phyloP scores from a whole-genome alignment of 2,329 filamentous ascomycete species.

The Colletotrichum destructivum region DNA sequence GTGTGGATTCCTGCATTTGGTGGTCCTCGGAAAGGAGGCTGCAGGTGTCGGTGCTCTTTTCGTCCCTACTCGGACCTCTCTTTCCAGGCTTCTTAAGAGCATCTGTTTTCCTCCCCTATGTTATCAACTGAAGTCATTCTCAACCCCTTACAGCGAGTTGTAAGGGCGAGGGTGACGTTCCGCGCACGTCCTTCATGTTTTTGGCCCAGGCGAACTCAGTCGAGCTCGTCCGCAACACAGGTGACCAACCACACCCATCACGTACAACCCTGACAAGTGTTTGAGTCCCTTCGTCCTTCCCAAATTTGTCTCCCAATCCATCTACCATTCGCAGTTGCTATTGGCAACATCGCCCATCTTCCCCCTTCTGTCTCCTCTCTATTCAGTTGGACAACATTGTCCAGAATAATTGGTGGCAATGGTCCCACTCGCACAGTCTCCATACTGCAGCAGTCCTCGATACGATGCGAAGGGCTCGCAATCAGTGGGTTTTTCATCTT shows the following conservation, averaged over 20 bases:
- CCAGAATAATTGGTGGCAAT: not conserved
- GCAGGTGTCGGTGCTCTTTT: not conserved
- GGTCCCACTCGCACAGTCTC: not conserved
- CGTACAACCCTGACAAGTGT: conserved; percentile 33
- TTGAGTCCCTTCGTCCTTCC: conserved; percentile 1
- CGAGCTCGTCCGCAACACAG: not conserved
- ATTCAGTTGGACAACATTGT: not conserved
- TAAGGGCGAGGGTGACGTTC: not conserved
- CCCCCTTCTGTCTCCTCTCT: not conserved
- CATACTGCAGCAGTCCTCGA: conserved; percentile 3
- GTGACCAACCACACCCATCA: conserved; percentile 1
- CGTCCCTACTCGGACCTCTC: not conserved
- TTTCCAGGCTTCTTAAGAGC: not conserved
- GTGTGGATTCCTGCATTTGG: not conserved
- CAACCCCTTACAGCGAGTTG: not conserved
- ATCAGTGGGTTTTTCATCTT: not conserved
- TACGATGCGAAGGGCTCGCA: not conserved
- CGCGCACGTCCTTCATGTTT: not conserved
- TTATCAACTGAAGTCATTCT: not conserved
- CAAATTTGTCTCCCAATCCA: not conserved
- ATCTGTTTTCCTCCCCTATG: not conserved
- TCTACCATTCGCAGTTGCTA: conserved; percentile 7
- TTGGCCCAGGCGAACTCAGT: not conserved
- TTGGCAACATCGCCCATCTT: conserved; percentile 14
- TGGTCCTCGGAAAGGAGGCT: not conserved